Percentiles rank a stretch among this genome's conserved stretches.
phyloP scores from a whole-genome alignment of 2,329 filamentous ascomycete genomes.

The Neofusicoccum cordaticola region DNA sequence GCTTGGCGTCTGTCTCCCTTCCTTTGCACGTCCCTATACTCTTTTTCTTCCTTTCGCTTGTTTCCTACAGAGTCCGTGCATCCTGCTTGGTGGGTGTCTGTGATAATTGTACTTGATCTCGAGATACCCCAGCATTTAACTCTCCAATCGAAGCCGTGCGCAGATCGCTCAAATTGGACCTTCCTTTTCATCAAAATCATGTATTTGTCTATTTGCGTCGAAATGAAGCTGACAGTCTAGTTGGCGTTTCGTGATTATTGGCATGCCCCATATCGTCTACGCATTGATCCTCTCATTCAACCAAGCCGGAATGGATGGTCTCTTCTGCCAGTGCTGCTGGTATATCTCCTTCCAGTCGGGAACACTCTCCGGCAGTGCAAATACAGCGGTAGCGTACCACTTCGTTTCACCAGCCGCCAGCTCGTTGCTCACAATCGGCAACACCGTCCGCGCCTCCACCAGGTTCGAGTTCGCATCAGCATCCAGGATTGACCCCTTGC shows the following conservation, averaged over 20 bases:
- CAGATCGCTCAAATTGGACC: not conserved
- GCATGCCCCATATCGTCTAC: not conserved
- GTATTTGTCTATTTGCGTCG: not conserved
- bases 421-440: conserved; percentile 66
- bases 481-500: conserved; percentile 55
- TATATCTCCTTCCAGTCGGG: conserved; percentile 9
- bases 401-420: conserved; percentile 56
- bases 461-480: conserved; percentile 79
- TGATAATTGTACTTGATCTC: conserved; percentile 18
- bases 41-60: not conserved
- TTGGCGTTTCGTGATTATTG: not conserved
- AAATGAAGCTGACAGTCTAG: not conserved
- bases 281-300: conserved; percentile 20
- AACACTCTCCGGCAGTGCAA: conserved; percentile 57
- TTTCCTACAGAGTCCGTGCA: conserved; percentile 3
- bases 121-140: conserved; percentile 20
- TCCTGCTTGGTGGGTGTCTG: conserved; percentile 18
- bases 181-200: not conserved
- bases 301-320: conserved; percentile 27
- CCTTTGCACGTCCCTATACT: not conserved
- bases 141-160: conserved; percentile 16
- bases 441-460: conserved; percentile 66
- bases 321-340: conserved; percentile 34
- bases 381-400: conserved; percentile 71
- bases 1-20: conserved; percentile 8